Evolutionary conservation across 176 grass and related monocot genomes (phyloP).

Genomic region (Paspalum vaginatum): DNA sequence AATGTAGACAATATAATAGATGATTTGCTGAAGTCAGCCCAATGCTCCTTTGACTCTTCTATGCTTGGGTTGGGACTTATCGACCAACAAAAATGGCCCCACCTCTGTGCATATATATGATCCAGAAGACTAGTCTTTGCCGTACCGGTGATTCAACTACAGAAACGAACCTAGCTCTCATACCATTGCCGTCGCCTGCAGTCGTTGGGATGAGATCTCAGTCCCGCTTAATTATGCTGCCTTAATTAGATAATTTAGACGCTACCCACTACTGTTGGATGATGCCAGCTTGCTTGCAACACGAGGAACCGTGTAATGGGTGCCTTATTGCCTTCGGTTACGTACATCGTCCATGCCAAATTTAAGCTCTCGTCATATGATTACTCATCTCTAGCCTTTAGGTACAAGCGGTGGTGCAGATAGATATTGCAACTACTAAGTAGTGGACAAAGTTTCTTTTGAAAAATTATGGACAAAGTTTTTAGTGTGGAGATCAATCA

Average conservation of each 20-base stretch:
- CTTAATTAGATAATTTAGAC: neutral
- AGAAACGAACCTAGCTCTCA: neutral
- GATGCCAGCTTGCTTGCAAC: conserved; percentile 28
- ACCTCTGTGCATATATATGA: neutral
- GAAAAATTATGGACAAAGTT: too few relatives aligned
- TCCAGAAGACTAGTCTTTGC: neutral
- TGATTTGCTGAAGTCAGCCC: too few relatives aligned
- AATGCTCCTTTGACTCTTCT: too few relatives aligned
- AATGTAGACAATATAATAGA: too few relatives aligned
- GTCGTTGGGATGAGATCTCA: neutral
- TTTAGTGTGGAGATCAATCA: neutral
- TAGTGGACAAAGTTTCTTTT: too few relatives aligned
- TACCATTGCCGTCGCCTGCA: neutral
- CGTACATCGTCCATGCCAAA: neutral
- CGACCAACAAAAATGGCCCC: neutral
- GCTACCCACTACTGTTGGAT: conserved; percentile 12
- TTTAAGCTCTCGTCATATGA: neutral
- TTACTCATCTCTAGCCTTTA: neutral
- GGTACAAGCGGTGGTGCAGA: neutral
- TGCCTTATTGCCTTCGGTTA: neutral
- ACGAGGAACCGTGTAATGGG: neutral
- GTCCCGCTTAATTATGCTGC: neutral
- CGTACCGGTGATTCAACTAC: neutral
- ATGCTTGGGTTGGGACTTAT: neutral
- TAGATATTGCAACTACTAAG: neutral